Base-by-base conservation (phyloP, 768 basidiomycete genomes). In the Boletus insuetus region DNA sequence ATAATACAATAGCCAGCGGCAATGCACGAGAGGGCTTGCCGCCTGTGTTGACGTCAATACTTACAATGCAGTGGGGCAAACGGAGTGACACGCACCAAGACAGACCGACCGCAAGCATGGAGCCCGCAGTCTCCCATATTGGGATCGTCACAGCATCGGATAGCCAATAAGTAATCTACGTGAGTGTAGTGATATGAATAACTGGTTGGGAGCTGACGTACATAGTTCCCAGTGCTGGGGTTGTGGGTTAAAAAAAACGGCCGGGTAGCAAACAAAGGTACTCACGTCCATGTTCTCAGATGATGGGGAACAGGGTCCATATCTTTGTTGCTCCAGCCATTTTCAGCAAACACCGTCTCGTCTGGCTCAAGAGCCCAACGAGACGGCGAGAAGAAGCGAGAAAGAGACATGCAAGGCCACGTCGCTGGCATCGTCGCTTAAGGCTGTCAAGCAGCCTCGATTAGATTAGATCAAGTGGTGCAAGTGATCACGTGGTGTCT, bases 81-180 rank as follows among this genome's bases (percentile, higher is more conserved):
- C 3, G 13, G n/a, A 34, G 43, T 43, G 13, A 41, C 13, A 9
- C 75, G 41, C 59, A 82, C 84, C 89, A 90, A 5, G 87, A 87
- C 38, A 91, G 75, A 0, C 89, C 89, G 31, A 87, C 70, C 0
- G 88, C 87, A 41, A 91, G 73, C 86, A 90, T 89, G 11, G 87
- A 87, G 54, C 84, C 80, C 3, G 87, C 86, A 20, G 88, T 44
- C 29, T 69, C 68, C 68, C 68, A 69, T 1, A 58, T 45, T 0
- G 61, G 54, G 16, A 69, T 41, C 9, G 51, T 59, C 4, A 66
- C 58, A 6, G 68, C 68, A 51, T 69, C 68, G 13, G 68, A 69
- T 11, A 69, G 34, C 64, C 61, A 62, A 24, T 69, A 64, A n/a
- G 55, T 47, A n/a, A 68, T 64, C 59, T 67, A 45, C 26, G 31